Evolutionary conservation across 192 early-diverging fungal species (phyloP).

Genomic region (Phlyctochytrium bullatum): DNA sequence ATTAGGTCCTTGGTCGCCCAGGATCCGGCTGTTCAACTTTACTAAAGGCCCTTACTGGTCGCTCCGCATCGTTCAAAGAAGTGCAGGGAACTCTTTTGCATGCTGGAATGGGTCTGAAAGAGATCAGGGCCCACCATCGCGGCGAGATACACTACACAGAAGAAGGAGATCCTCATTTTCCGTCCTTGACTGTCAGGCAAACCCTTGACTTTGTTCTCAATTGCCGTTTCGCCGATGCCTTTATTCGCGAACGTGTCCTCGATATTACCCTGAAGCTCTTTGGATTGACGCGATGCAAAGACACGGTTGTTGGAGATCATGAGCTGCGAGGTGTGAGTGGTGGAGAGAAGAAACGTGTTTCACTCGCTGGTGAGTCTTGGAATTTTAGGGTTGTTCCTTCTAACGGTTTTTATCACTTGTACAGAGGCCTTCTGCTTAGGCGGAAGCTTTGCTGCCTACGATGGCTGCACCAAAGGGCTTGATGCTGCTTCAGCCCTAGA

Average conservation of each 20-base stretch:
- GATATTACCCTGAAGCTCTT: constrained; percentile 40
- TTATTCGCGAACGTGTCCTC: constrained; percentile 46
- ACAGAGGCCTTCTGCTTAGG: constrained; percentile 41
- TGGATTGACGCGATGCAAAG: constrained; percentile 30
- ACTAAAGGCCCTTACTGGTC: constrained; percentile 61
- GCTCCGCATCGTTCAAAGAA: constrained; percentile 45
- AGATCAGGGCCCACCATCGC: constrained; percentile 61
- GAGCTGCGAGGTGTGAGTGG: constrained; percentile 74
- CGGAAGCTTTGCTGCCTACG: constrained; percentile 40
- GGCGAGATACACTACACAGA: constrained; percentile 76
- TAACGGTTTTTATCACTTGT: constrained; percentile 33
- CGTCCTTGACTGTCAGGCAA: constrained; percentile 74
- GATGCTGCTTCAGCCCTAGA: constrained; percentile 81
- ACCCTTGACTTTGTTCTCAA: constrained; percentile 75
- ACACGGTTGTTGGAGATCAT: constrained; percentile 65
- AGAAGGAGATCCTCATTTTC: constrained; percentile 79
- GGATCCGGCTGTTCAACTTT: constrained; percentile 68
- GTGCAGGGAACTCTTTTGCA: constrained; percentile 61
- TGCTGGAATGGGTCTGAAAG: constrained; percentile 61
- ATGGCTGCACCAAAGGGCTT: constrained; percentile 70
- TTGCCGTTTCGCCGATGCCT: constrained; percentile 54
- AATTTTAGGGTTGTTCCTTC: neutral
- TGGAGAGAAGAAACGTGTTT: constrained; percentile 85
- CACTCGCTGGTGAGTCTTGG: constrained; percentile 72
- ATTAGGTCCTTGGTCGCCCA: constrained; percentile 61